Conservation (phyloP, 257 asterid species). For the Solanum chiquidenum region DNA sequence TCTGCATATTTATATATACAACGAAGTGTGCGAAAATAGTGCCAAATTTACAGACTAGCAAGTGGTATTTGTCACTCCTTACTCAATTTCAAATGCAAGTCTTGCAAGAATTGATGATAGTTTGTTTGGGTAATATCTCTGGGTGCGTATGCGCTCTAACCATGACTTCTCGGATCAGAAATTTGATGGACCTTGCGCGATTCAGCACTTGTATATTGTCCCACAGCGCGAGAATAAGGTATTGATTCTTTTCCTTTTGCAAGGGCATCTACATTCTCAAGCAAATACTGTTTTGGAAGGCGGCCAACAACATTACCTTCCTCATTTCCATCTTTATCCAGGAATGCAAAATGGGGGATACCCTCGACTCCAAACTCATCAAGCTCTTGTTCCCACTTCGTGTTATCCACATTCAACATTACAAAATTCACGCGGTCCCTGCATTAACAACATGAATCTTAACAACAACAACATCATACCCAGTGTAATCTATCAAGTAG, state of each 20-base stretch:
- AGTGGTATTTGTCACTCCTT: not conserved
- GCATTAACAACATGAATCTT: not conserved
- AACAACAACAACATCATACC: not conserved
- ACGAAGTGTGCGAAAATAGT: not conserved
- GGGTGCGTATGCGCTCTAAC: constrained; percentile 17
- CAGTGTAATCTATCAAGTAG: not conserved
- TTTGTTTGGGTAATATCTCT: not conserved
- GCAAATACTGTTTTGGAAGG: constrained; percentile 67
- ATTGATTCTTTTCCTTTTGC: constrained; percentile 69
- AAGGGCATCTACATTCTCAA: constrained; percentile 81
- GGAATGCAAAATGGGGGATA: constrained; percentile 94
- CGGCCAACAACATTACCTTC: constrained; percentile 96
- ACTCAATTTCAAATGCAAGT: not conserved
- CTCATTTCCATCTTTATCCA: constrained; percentile 76
- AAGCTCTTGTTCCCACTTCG: constrained; percentile 99
- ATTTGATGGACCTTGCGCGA: constrained; percentile 56
- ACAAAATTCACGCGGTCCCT: constrained; percentile 91
- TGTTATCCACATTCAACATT: constrained; percentile 93
- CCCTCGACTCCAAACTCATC: constrained; percentile 99
- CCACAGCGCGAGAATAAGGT: constrained; percentile 88
- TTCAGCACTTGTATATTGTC: constrained; percentile 71
- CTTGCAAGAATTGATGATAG: not conserved
- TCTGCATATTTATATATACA: not conserved
- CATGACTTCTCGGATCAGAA: constrained; percentile 88
- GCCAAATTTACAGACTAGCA: not conserved